Evolutionary conservation across 805 yeast species (phyloP).

Genomic region (Danielozyma ontarioensis): DNA sequence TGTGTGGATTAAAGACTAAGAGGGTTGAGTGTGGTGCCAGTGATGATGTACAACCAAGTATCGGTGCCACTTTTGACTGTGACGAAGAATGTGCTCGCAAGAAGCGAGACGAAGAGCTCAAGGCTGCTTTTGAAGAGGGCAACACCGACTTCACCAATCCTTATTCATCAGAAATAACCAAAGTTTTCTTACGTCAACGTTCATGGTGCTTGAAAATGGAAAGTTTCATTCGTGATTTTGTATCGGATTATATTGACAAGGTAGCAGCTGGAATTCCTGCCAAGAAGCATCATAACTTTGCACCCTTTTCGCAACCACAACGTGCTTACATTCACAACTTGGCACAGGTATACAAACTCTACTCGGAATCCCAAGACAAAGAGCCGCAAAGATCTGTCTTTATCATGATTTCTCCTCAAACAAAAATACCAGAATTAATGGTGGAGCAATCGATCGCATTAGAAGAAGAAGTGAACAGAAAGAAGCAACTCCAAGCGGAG

Average conservation of each 20-base stretch:
- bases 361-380: constrained; percentile 71
- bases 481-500: constrained; percentile 16
- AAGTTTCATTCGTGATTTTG: constrained; percentile 43
- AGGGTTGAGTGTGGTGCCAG: constrained; percentile 55
- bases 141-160: constrained; percentile 19
- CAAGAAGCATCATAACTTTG: constrained; percentile 51
- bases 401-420: constrained; percentile 35
- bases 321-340: constrained; percentile 67
- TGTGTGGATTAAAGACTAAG: constrained; percentile 54
- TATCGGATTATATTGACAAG: constrained; percentile 26
- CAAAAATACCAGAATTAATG: constrained; percentile 38
- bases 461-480: constrained; percentile 13
- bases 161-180: constrained; percentile 43
- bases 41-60: constrained; percentile 21
- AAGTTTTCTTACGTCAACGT: constrained; percentile 48
- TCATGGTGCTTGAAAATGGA: constrained; percentile 71
- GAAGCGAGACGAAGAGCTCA: constrained; percentile 56
- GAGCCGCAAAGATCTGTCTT: constrained; percentile 77
- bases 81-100: constrained; percentile 63
- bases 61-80: constrained; percentile 48
- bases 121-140: constrained; percentile 48
- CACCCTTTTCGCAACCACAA: constrained; percentile 67
- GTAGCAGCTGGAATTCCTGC: constrained; percentile 13
- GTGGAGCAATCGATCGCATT: constrained; percentile 39
- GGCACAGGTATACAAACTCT: constrained; percentile 53